phyloP scores from a whole-genome alignment of 768 basidiomycete species.

The Boletus sensibilis region DNA sequence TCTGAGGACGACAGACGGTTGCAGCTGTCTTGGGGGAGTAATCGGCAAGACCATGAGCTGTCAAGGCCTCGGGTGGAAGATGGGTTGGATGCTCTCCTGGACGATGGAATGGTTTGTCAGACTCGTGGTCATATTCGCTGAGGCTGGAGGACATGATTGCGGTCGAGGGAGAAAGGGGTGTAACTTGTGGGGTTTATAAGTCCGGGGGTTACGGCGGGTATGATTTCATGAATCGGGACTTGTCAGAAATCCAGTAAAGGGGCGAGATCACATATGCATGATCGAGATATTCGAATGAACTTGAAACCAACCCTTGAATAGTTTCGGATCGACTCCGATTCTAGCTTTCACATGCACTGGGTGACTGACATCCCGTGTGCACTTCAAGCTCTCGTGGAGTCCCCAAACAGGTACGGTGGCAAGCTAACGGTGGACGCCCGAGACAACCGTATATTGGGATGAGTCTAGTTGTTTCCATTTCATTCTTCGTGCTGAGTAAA shows the following conservation, averaged over 20 bases:
- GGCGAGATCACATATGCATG: background rate
- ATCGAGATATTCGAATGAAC: background rate
- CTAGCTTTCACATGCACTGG: no score
- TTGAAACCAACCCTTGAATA: no score
- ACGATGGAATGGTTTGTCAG: constrained; percentile 18
- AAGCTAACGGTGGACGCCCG: no score
- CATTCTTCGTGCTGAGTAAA: no score
- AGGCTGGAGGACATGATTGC: constrained; percentile 13
- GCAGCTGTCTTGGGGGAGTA: constrained; percentile 23
- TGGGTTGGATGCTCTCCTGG: constrained; percentile 20
- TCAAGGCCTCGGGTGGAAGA: constrained; percentile 16
- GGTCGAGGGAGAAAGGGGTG: background rate
- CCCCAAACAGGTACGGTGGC: no score
- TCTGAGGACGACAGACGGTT: constrained; percentile 4
- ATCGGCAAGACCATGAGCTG: constrained; percentile 21
- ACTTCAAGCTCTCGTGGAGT: no score
- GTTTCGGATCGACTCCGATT: no score
- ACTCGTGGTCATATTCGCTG: constrained; percentile 8
- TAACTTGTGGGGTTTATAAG: background rate
- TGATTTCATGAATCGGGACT: background rate
- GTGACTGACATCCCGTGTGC: no score
- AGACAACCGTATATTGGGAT: no score
- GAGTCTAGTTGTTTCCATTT: no score
- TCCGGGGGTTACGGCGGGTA: no score
- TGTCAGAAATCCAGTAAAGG: background rate